These are phyloP conservation scores for Xylariaceae sp. DNA, from an alignment of 2,329 filamentous ascomycete species.

Conservation along the genomic window DNA sequence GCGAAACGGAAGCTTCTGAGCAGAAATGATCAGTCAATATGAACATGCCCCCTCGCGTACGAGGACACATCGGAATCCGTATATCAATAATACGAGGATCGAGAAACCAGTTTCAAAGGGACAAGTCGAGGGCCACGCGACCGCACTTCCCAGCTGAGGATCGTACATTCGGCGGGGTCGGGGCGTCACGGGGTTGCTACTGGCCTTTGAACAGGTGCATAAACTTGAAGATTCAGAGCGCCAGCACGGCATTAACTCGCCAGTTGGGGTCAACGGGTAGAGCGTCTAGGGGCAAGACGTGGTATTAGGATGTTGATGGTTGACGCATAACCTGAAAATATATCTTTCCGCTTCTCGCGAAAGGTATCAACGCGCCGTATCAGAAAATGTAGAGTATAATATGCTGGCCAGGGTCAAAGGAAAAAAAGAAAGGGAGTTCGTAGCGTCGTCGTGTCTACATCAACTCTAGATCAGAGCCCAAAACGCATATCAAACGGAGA, in stretches of 20 bases:
- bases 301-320: conserved; percentile 29
- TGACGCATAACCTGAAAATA: conserved; percentile 21
- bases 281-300: conserved; percentile 18
- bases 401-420: conserved; percentile 26
- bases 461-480: conserved; percentile 37
- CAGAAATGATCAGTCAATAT: conserved; percentile 27
- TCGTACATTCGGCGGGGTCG: conserved; percentile 9
- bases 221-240: conserved; percentile 6
- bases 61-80: conserved; percentile 22
- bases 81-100: conserved; percentile 15
- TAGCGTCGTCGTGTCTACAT: conserved; percentile 45
- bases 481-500: conserved; percentile 36
- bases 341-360: conserved; percentile 21
- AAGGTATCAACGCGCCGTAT: conserved; percentile 22
- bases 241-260: conserved; percentile 6
- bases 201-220: background rate
- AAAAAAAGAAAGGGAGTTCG: conserved; percentile 36
- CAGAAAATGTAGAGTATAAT: conserved; percentile 27
- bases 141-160: conserved; percentile 2
- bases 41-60: conserved; percentile 25
- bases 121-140: conserved; percentile 9
- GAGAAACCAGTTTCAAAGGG: conserved; percentile 21
- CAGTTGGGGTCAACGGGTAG: conserved; percentile 3
- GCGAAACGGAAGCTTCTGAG: conserved; percentile 23
- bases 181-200: background rate